These are phyloP conservation scores for Fonsecaea pedrosoi DNA, from an alignment of 2,329 filamentous ascomycete species.

Conservation along the genomic window DNA sequence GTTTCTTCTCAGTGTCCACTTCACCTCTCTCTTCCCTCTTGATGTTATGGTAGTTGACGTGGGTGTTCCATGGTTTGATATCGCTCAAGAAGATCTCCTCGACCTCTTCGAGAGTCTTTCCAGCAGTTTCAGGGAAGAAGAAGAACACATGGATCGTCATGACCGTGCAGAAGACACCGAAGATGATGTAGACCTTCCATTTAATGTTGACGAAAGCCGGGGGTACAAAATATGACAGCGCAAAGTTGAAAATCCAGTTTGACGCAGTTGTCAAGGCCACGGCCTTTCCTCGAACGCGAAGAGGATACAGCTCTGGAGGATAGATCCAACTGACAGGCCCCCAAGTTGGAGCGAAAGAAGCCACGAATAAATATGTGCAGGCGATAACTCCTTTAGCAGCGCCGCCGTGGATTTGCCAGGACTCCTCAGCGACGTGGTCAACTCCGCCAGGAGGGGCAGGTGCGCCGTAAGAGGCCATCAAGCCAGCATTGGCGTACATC, in stretches of 20 bases:
- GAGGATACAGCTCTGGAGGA: constrained; percentile 67
- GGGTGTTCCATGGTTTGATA: constrained; percentile 32
- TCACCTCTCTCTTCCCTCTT: constrained; percentile 29
- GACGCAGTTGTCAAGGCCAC: constrained; percentile 65
- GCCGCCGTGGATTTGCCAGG: constrained; percentile 48
- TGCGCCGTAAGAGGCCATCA: constrained; percentile 54
- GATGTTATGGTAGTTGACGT: constrained; percentile 30
- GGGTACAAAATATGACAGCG: constrained; percentile 63
- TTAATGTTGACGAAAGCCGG: constrained; percentile 65
- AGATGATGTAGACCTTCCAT: constrained; percentile 74
- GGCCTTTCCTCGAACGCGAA: constrained; percentile 68
- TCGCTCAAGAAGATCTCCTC: constrained; percentile 29
- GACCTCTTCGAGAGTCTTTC: constrained; percentile 77
- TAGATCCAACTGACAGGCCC: constrained; percentile 53
- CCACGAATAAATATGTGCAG: constrained; percentile 75
- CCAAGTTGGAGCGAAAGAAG: constrained; percentile 70
- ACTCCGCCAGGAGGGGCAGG: constrained; percentile 44
- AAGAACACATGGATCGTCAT: constrained; percentile 74
- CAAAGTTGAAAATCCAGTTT: constrained; percentile 71
- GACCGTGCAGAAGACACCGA: constrained; percentile 72
- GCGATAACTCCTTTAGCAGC: constrained; percentile 70
- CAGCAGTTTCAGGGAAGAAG: constrained; percentile 71
- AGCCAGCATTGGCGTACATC: constrained; percentile 53
- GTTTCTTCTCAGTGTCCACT: constrained; percentile 30
- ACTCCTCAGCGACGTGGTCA: constrained; percentile 45